Base-by-base conservation (phyloP, 2,329 filamentous ascomycete species). In the Clathrospora elynae region DNA sequence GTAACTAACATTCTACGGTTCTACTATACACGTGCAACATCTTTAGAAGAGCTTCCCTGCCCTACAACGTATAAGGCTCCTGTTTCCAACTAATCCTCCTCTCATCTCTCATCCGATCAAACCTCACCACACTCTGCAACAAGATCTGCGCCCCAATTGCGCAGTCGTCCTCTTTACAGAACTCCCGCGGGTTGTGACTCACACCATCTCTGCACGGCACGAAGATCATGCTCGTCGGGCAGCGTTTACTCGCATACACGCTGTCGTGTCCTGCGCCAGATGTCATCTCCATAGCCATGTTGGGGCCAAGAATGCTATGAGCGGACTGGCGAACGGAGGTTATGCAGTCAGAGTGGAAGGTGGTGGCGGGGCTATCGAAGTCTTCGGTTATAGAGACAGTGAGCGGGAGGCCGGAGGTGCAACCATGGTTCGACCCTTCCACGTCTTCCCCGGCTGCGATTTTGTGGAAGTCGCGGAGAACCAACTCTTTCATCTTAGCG, bases 321-420 rank as follows among this genome's bases (percentile, higher is more conserved):
- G 84, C 83, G 14, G 84, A 81, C 28, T 79, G 74, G 34, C 78
- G 75, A 6, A 90, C 85, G 23, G 82, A 84, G 1, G 71, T 66
- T 42, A 90, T 84, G 61, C 86, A 90, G 53, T 85, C 81, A 6
- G 77, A 66, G 55, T 89, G 77, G 68, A 90, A 90, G 19, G 76
- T 75, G 0, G 83, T 66, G 1, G 66, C 65, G 0, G 80, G 78
- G 3, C 77, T 82, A 34, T 81, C 75, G 53, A 82, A 83, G 61
- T 88, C 84, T 1, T 83, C 75, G 4, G 70, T 71, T 76, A 85
- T 87, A 9, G 75, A 70, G 7, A 86, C 75, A 10, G 50, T 71
- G 57, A 78, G 84, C 0, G 75, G 75, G 45, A 77, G 76, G 14
- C 74, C 75, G 35, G 67, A 75, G 1, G 68, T 75, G 42, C 72